Evolutionary conservation across 441 rosid species (phyloP).

Genomic region (Geranium incanum): DNA sequence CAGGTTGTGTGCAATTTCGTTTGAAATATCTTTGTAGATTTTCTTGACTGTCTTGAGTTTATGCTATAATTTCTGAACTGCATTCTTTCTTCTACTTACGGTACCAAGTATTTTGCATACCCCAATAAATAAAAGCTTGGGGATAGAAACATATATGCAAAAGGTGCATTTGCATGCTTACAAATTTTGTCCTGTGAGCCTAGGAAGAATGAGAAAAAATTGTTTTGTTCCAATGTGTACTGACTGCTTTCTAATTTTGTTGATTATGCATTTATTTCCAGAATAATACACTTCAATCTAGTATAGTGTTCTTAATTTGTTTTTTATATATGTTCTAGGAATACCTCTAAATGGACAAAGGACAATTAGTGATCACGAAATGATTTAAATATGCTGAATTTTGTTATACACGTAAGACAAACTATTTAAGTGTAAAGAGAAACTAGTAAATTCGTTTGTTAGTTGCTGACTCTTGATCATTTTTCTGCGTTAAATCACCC

Average conservation of each 20-base stretch:
- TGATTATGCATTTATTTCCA: background rate
- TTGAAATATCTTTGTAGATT: too few relatives aligned
- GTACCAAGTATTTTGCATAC: too few relatives aligned
- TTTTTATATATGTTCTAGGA: background rate
- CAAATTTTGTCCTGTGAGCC: too few relatives aligned
- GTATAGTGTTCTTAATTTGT: background rate
- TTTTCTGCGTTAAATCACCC: background rate
- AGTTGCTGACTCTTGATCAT: background rate
- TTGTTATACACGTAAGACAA: background rate
- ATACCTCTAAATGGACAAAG: background rate
- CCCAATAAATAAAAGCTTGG: too few relatives aligned
- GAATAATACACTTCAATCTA: background rate
- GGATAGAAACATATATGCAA: too few relatives aligned
- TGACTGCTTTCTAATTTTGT: background rate
- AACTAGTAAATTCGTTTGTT: conserved; percentile 3
- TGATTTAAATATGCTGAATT: background rate
- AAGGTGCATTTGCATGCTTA: too few relatives aligned
- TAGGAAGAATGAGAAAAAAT: too few relatives aligned
- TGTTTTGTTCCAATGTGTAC: background rate
- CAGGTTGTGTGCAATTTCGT: too few relatives aligned
- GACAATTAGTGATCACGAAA: background rate
- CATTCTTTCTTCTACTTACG: too few relatives aligned
- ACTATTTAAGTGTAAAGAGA: conserved; percentile 5
- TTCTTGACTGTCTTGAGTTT: too few relatives aligned
- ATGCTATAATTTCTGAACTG: too few relatives aligned